phyloP scores from a whole-genome alignment of 1,284 basidiomycete genomes.

The Sutorius eximius region DNA sequence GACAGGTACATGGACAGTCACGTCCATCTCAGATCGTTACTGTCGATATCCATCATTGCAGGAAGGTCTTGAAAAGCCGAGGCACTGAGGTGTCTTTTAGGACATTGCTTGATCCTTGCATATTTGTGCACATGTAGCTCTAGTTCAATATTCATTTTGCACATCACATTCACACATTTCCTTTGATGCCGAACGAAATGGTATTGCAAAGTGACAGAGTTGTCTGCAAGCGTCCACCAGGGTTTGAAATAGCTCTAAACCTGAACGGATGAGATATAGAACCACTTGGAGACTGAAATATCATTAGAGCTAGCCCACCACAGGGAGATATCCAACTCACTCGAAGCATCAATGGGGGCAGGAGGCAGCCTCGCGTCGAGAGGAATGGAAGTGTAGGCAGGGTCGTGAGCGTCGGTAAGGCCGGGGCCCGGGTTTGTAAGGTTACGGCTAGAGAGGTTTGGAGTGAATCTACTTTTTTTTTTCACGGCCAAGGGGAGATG shows the following conservation, averaged over 20 bases:
- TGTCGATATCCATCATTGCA: constrained; percentile 72
- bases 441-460: constrained; percentile 52
- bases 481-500: not conserved
- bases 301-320: constrained; percentile 31
- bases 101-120: constrained; percentile 11
- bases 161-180: not conserved
- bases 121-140: constrained; percentile 35
- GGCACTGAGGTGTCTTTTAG: constrained; percentile 18
- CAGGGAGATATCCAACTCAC: constrained; percentile 46
- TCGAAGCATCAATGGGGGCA: constrained; percentile 84
- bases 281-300: constrained; percentile 79
- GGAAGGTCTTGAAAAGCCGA: constrained; percentile 38
- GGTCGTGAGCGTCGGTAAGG: constrained; percentile 64
- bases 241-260: constrained; percentile 43
- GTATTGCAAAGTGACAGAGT: constrained; percentile 1
- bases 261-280: constrained; percentile 84
- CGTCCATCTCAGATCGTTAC: constrained; percentile 80
- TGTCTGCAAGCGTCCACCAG: not conserved
- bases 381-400: constrained; percentile 68
- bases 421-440: constrained; percentile 74
- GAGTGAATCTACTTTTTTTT: not conserved
- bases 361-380: constrained; percentile 79
- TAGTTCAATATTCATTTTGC: constrained; percentile 18
- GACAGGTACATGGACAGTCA: constrained; percentile 89
- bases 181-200: not conserved